These are phyloP conservation scores for Suzukiozyma palmioleophila DNA, from an alignment of 1,139 yeast genomes.

Conservation along the genomic window DNA sequence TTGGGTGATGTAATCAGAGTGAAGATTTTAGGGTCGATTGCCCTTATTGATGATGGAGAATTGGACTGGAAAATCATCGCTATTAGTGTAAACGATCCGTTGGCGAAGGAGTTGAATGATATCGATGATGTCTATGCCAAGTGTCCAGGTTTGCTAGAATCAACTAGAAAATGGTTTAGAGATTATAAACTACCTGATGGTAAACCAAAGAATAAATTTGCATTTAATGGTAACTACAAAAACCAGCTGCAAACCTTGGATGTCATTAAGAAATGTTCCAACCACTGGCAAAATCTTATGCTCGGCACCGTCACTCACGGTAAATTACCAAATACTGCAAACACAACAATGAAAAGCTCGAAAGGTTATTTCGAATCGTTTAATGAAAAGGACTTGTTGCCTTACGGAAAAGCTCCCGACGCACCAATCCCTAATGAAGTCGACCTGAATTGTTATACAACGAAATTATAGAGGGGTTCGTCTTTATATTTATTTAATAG, in stretches of 20 bases:
- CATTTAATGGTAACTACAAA: conserved; percentile 78
- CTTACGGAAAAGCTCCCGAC: conserved; percentile 19
- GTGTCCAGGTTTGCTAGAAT: conserved; percentile 77
- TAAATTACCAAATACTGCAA: conserved; percentile 42
- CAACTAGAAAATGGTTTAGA: conserved; percentile 88
- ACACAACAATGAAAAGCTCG: conserved; percentile 61
- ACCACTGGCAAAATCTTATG: conserved; percentile 69
- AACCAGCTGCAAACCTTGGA: conserved; percentile 69
- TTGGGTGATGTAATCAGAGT: conserved; percentile 80
- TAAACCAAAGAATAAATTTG: conserved; percentile 82
- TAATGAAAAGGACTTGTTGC: conserved; percentile 13
- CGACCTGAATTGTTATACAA: conserved; percentile 11
- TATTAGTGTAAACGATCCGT: conserved; percentile 69
- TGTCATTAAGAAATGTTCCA: conserved; percentile 63
- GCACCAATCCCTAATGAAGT: conserved; percentile 24
- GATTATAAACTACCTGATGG: conserved; percentile 90
- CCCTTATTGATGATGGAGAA: conserved; percentile 87
- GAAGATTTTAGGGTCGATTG: conserved; percentile 81
- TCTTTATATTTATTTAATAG: conserved; percentile 2
- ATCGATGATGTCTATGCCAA: conserved; percentile 71
- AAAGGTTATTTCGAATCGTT: conserved; percentile 25
- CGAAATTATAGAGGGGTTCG: conserved; percentile 4
- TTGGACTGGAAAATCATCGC: conserved; percentile 91
- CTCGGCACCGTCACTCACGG: conserved; percentile 46
- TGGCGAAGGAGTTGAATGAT: conserved; percentile 67